Percentiles rank a stretch among this genome's conserved stretches.
Evolutionary conservation across 495 filamentous ascomycete species (phyloP).

Genomic region (Podospora appendiculata): DNA sequence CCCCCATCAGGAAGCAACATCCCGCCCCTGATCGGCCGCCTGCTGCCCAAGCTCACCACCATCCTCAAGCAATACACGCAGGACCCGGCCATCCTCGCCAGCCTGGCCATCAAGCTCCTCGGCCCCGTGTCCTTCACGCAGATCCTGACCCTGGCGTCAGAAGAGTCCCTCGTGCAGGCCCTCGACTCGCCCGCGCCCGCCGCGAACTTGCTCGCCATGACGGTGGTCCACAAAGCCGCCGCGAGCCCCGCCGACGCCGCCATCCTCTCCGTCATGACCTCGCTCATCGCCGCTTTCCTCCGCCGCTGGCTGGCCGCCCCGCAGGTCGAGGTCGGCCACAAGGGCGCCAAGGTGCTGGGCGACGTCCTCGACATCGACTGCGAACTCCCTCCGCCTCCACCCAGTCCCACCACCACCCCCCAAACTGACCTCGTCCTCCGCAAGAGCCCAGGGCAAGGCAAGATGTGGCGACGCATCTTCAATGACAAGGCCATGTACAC

Average conservation of each 20-base stretch:
- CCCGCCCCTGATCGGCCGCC: slow-evolving; percentile 34
- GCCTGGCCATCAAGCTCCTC: slow-evolving; percentile 46
- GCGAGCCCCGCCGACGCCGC: slow-evolving; percentile 52
- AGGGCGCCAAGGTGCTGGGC: slow-evolving; percentile 56
- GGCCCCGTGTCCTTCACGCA: slow-evolving; percentile 42
- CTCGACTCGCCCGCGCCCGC: slow-evolving; percentile 54
- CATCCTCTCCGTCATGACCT: slow-evolving; percentile 58
- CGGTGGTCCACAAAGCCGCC: slow-evolving; percentile 65
- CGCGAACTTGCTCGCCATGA: slow-evolving; percentile 63
- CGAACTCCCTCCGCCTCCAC: slow-evolving; percentile 40
- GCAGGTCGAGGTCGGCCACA: slow-evolving; percentile 66
- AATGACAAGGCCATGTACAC: slow-evolving; percentile 58
- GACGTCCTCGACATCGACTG: slow-evolving; percentile 64
- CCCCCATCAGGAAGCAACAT: slow-evolving; percentile 21
- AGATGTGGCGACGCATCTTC: slow-evolving; percentile 68
- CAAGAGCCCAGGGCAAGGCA: slow-evolving; percentile 49
- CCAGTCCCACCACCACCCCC: slow-evolving; percentile 1
- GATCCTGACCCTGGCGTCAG: slow-evolving; percentile 43
- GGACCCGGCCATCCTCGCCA: slow-evolving; percentile 43
- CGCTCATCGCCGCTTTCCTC: slow-evolving; percentile 53
- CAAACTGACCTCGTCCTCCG: slow-evolving; percentile 26
- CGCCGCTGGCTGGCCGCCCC: slow-evolving; percentile 64
- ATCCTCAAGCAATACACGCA: slow-evolving; percentile 40
- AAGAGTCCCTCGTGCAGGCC: slow-evolving; percentile 44
- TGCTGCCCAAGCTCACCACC: slow-evolving; percentile 41